phyloP scores from a whole-genome alignment of 305 asterid species.

The Andrographis paniculata region DNA sequence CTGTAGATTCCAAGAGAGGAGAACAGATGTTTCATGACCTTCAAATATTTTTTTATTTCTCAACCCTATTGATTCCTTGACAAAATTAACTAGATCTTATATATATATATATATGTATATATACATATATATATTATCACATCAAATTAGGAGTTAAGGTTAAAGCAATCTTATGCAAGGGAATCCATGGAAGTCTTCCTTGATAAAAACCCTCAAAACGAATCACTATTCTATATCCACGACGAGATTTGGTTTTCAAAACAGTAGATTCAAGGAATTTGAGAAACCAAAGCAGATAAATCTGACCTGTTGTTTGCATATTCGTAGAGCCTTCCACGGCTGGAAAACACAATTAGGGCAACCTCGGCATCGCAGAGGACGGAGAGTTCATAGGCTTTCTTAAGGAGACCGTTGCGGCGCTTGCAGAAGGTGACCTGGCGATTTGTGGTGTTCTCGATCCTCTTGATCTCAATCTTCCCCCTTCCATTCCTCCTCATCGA shows the following conservation, averaged over 20 bases:
- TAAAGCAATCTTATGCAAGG: too few relatives aligned
- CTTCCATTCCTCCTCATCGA: constrained; percentile 52
- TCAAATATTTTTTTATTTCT: constrained; percentile 14
- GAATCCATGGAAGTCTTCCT: too few relatives aligned
- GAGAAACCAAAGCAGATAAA: neutral
- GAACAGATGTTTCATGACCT: constrained; percentile 15
- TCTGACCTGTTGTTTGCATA: constrained; percentile 74
- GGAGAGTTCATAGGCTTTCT: constrained; percentile 82
- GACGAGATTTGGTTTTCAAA: too few relatives aligned
- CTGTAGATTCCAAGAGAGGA: constrained; percentile 13
- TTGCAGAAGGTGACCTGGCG: constrained; percentile 89
- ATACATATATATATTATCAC: neutral
- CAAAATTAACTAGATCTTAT: too few relatives aligned
- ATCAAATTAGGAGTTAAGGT: neutral
- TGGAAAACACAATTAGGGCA: constrained; percentile 77
- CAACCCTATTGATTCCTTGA: constrained; percentile 16
- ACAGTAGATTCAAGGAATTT: neutral
- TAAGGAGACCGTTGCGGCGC: constrained; percentile 68
- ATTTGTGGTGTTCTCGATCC: constrained; percentile 77
- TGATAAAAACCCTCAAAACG: too few relatives aligned
- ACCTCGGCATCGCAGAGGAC: constrained; percentile 75
- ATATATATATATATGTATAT: too few relatives aligned
- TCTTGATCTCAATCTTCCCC: constrained; percentile 80
- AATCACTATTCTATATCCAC: too few relatives aligned
- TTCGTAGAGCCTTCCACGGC: constrained; percentile 76